Evolutionary conservation across 148 eudicot species (phyloP).

Genomic region (Rhododendron simsii): DNA sequence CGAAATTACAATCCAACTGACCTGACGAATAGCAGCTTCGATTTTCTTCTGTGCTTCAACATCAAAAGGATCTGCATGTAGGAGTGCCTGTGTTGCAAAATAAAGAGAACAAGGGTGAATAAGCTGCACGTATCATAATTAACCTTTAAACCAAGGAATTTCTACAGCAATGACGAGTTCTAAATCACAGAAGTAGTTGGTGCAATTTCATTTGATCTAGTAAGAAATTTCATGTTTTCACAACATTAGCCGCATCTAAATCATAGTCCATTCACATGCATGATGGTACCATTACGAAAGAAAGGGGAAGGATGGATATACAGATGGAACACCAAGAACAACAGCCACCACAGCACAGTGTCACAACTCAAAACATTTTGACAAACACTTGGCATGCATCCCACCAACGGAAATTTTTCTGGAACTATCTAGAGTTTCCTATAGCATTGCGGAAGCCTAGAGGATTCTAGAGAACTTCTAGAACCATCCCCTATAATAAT

Average conservation of each 20-base stretch:
- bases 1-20: constrained; percentile 14
- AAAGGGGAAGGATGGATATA: not conserved
- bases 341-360: not conserved
- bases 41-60: constrained; percentile 98
- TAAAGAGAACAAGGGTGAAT: constrained; percentile 9
- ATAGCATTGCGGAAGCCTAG: too few species aligned
- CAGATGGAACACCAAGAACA: not conserved
- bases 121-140: not conserved
- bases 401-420: not conserved
- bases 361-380: not conserved
- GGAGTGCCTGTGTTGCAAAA: constrained; percentile 58
- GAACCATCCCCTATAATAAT: too few species aligned
- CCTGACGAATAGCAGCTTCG: constrained; percentile 98
- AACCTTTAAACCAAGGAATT: not conserved
- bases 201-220: not conserved
- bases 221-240: not conserved
- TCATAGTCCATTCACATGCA: not conserved
- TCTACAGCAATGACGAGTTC: not conserved
- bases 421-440: not conserved
- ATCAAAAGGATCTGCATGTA: constrained; percentile 93
- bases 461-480: too few species aligned
- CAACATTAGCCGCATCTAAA: not conserved
- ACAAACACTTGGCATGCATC: not conserved
- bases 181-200: not conserved
- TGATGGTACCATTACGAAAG: not conserved